These are phyloP conservation scores for Nannochloropsis salina DNA, from an alignment of 108 stramenopile species.

Conservation along the genomic window DNA sequence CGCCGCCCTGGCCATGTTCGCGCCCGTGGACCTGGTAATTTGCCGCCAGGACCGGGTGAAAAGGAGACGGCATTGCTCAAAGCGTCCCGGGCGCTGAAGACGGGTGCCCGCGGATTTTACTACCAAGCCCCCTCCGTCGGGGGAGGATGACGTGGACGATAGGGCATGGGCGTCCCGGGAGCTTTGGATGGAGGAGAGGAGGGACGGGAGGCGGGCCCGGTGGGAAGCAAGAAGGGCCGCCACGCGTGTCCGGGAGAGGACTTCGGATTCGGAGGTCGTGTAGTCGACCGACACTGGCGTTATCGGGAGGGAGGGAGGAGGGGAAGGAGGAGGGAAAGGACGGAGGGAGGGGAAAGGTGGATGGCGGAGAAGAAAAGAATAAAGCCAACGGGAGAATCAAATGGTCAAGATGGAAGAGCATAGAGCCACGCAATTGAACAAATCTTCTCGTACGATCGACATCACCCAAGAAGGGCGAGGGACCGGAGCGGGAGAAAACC, in stretches of 20 bases:
- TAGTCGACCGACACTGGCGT: slow-evolving; percentile 36
- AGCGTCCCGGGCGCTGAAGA: neutral
- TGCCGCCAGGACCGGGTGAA: slow-evolving; percentile 47
- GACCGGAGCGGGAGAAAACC: too few species aligned
- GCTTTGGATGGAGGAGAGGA: neutral
- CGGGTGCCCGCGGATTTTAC: neutral
- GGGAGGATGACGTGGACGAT: neutral
- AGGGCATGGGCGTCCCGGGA: neutral
- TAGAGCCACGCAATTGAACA: too few species aligned
- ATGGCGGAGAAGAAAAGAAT: neutral
- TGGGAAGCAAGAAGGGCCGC: neutral
- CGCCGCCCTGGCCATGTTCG: slow-evolving; percentile 14
- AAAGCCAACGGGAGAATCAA: too few species aligned
- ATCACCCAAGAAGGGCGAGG: too few species aligned
- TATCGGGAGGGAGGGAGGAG: neutral
- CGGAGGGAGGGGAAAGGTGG: neutral
- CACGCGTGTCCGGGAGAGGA: neutral
- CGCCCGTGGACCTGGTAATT: slow-evolving; percentile 35
- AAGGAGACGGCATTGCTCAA: slow-evolving; percentile 46
- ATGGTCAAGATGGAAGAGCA: too few species aligned
- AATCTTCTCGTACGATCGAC: too few species aligned
- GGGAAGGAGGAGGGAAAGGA: slow-evolving; percentile 11
- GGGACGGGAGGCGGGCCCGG: neutral
- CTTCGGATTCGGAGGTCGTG: slow-evolving; percentile 12
- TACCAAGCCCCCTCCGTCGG: neutral